A percentile compares a stretch with the other conserved stretches of the same genome.
phyloP scores from a whole-genome alignment of 139 green algal species.

The Tetratostichococcus sp. region DNA sequence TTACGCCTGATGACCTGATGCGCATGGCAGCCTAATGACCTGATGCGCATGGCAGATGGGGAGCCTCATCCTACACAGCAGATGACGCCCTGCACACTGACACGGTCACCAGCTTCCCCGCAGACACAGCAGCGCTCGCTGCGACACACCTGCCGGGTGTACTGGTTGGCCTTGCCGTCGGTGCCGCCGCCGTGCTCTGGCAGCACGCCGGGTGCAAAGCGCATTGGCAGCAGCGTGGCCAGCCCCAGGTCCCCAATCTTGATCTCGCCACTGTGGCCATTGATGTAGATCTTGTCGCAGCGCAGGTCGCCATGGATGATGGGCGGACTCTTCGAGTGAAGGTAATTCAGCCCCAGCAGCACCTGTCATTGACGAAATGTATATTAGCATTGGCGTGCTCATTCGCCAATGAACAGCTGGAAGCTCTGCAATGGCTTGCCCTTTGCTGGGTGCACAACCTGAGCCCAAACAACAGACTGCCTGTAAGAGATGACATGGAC shows the following conservation, averaged over 20 bases:
- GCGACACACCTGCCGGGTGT: conserved; percentile 22
- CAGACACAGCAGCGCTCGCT: no score
- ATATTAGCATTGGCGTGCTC: no score
- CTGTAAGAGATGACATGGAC: no score
- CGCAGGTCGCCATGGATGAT: conserved; percentile 95
- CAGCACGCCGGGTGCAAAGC: conserved; percentile 47
- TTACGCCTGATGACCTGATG: neutral
- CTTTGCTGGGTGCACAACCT: no score
- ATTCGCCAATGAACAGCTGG: no score
- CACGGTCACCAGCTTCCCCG: no score
- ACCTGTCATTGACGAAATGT: neutral
- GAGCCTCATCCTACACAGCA: no score
- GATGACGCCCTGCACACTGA: no score
- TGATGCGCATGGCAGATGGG: no score
- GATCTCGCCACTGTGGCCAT: conserved; percentile 86
- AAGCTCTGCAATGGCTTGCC: no score
- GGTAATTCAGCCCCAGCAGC: conserved; percentile 76
- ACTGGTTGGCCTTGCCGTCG: conserved; percentile 33
- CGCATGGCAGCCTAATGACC: no score
- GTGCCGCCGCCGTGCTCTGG: conserved; percentile 25
- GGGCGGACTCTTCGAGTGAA: conserved; percentile 81
- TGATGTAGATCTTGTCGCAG: conserved; percentile 91
- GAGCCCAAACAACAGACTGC: no score
- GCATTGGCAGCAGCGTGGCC: conserved; percentile 72
- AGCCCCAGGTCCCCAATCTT: conserved; percentile 94